Evolutionary conservation across 2,329 filamentous ascomycete genomes (phyloP).

Genomic region (Cryphonectria naterciae): DNA sequence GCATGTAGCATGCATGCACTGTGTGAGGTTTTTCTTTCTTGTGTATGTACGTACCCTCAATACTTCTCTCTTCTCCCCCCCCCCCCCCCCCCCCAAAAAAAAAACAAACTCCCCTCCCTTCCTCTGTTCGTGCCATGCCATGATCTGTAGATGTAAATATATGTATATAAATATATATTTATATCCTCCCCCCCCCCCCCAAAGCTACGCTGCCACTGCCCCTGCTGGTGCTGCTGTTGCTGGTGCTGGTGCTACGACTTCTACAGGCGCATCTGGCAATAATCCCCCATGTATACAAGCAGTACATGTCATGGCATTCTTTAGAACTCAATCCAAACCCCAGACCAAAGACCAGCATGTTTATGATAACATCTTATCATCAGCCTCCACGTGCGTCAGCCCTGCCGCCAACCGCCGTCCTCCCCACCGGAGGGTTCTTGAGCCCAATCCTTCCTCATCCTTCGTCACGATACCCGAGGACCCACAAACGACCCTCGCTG

Average conservation of each 20-base stretch:
- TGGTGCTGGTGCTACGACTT: not conserved
- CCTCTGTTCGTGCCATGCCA: not conserved
- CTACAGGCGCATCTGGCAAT: slow-evolving; percentile 13
- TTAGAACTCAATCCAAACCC: slow-evolving; percentile 8
- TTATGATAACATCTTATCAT: slow-evolving; percentile 26
- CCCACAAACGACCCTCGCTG: slow-evolving; percentile 21
- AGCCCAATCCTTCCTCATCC: slow-evolving; percentile 24
- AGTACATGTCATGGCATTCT: slow-evolving; percentile 23
- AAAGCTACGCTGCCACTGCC: not conserved
- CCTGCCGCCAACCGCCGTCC: slow-evolving; percentile 20
- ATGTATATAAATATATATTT: not conserved
- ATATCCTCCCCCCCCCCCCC: not conserved
- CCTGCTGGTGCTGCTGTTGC: not conserved
- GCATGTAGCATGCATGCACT: slow-evolving; percentile 10
- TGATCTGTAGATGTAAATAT: not conserved
- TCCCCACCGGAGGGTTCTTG: slow-evolving; percentile 24
- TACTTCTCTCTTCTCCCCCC: too few species aligned
- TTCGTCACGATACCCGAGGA: slow-evolving; percentile 24
- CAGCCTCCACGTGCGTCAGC: slow-evolving; percentile 25
- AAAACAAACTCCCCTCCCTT: not conserved
- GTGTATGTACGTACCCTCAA: slow-evolving; percentile 7
- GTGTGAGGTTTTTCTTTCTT: slow-evolving; percentile 9
- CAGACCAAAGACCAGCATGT: slow-evolving; percentile 19
- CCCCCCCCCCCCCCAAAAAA: too few species aligned
- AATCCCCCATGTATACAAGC: slow-evolving; percentile 6